A percentile compares a stretch with the other conserved stretches of the same genome.
Evolutionary conservation across 75 land plant genomes (phyloP).

Genomic region (Adiantum capillusveneris): DNA sequence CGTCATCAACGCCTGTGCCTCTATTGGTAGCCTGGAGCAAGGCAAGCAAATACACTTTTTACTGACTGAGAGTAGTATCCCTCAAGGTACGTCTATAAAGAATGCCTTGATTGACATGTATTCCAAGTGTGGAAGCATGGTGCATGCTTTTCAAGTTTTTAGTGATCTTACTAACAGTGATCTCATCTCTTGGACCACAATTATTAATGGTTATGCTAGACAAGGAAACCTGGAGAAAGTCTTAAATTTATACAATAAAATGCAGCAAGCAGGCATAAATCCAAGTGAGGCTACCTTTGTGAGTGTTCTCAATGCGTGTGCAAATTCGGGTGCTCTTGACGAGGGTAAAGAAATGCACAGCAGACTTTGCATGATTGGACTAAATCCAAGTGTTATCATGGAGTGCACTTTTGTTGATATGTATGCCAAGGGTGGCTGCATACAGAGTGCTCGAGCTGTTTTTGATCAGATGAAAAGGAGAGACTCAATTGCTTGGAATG

Average conservation of each 20-base stretch:
- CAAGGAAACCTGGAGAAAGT: conserved; percentile 24
- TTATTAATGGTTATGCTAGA: conserved; percentile 30
- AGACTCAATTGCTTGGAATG: conserved; percentile 53
- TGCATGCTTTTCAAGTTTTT: conserved; percentile 17
- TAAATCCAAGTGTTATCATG: conserved; percentile 23
- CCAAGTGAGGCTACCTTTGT: conserved; percentile 39
- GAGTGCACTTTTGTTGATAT: conserved; percentile 43
- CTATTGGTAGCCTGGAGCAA: neutral
- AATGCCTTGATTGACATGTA: conserved; percentile 8
- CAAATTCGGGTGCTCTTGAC: conserved; percentile 5
- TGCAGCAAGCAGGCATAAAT: conserved; percentile 9
- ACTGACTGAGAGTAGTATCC: neutral
- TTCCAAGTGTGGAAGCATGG: conserved; percentile 3
- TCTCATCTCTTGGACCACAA: conserved; percentile 39
- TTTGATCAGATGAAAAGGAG: conserved; percentile 42
- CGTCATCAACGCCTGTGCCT: conserved; percentile 9
- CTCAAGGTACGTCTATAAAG: neutral
- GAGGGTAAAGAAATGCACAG: conserved; percentile 40
- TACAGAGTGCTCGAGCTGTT: conserved; percentile 27
- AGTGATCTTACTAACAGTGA: conserved; percentile 13
- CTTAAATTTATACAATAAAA: conserved; percentile 15
- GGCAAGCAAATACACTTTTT: neutral
- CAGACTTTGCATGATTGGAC: neutral
- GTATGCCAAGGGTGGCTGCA: conserved; percentile 20
- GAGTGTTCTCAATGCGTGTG: conserved; percentile 34